Percentiles rank a stretch among this genome's conserved stretches.
Evolutionary conservation across 2,329 filamentous ascomycete species (phyloP).

Genomic region (Trichoderma sp.): DNA sequence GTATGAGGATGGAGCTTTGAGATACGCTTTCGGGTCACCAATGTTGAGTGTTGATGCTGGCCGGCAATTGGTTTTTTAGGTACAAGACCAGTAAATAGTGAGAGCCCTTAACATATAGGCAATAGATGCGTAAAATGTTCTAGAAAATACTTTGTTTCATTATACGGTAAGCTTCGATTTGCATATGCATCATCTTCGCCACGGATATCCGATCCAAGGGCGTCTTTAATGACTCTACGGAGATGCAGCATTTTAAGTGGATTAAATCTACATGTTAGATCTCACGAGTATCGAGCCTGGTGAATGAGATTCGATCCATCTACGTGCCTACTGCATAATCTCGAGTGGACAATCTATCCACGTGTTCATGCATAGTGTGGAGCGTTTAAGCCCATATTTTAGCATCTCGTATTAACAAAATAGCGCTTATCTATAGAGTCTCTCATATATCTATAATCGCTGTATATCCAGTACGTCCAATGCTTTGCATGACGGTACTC

Average conservation of each 20-base stretch:
- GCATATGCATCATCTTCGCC: not conserved
- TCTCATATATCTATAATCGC: not conserved
- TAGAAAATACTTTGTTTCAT: not conserved
- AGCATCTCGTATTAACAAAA: not conserved
- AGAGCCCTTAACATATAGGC: not conserved
- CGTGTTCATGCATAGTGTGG: not conserved
- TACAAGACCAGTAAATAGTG: not conserved
- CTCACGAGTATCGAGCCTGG: not conserved
- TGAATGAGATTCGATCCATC: not conserved
- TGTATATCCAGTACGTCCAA: not conserved
- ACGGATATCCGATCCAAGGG: not conserved
- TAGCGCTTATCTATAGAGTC: not conserved
- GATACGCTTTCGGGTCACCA: constrained; percentile 11
- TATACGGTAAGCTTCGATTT: not conserved
- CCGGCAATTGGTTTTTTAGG: constrained; percentile 1
- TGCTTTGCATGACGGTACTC: not conserved
- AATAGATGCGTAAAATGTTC: not conserved
- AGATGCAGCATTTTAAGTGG: not conserved
- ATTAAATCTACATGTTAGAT: not conserved
- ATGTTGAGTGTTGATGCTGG: constrained; percentile 15
- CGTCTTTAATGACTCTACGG: too few relatives aligned
- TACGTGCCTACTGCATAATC: constrained; percentile 7
- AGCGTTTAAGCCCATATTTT: not conserved
- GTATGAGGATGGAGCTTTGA: constrained; percentile 6
- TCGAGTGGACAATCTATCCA: constrained; percentile 15